These are phyloP conservation scores for Halenospora varia DNA, from an alignment of 495 filamentous ascomycete species.

Conservation along the genomic window DNA sequence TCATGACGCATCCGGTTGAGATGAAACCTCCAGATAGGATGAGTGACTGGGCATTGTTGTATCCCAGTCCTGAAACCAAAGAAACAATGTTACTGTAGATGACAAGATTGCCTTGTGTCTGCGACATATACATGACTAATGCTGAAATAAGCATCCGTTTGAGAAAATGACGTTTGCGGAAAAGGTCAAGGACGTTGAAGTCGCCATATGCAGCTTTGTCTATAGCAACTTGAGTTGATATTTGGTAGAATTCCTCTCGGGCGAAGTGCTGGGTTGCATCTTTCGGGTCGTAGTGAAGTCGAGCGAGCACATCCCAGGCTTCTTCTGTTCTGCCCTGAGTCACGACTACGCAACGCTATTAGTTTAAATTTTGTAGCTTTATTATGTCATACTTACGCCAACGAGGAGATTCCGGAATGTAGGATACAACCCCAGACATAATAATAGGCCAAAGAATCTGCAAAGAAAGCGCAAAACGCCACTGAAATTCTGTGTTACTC, in stretches of 20 bases:
- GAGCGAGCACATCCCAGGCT: not conserved
- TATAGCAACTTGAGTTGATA: not conserved
- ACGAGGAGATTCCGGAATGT: conserved; percentile 5
- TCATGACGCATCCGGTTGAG: not conserved
- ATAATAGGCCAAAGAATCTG: not conserved
- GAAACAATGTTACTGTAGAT: conserved; percentile 18
- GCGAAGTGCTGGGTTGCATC: not conserved
- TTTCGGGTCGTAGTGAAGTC: not conserved
- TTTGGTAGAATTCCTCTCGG: conserved; percentile 6
- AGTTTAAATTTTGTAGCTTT: not conserved
- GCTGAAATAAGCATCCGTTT: not conserved
- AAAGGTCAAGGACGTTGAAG: not conserved
- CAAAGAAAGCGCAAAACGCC: not conserved
- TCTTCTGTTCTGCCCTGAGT: not conserved
- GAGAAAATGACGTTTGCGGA: not conserved
- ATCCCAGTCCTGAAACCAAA: no score
- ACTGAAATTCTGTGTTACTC: not conserved
- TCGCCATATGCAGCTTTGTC: not conserved
- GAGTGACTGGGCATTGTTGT: no score
- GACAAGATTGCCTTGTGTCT: conserved; percentile 13
- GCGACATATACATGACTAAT: conserved; percentile 5
- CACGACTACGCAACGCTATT: not conserved
- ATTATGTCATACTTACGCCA: conserved; percentile 7
- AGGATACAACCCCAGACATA: not conserved
- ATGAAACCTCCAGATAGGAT: no score